phyloP scores from a whole-genome alignment of 148 eudicot genomes.

The Amaranthus hypochondriacus region DNA sequence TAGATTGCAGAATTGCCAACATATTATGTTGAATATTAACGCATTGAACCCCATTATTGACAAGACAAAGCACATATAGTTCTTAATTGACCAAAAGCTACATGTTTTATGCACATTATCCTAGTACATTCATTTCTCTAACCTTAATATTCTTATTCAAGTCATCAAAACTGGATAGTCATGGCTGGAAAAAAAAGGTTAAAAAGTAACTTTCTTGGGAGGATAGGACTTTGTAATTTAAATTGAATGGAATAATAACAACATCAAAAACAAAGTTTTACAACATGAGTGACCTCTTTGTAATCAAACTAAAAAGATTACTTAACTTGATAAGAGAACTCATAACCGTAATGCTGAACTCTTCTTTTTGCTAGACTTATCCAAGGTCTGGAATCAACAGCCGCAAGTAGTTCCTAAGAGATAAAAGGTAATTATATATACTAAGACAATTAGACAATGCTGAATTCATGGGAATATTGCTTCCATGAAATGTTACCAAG shows the following conservation, averaged over 20 bases:
- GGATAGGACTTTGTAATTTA: not conserved
- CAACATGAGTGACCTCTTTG: constrained; percentile 3
- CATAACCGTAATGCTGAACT: constrained; percentile 95
- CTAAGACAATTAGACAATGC: not conserved
- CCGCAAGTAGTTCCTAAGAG: constrained; percentile 83
- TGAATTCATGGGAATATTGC: not conserved
- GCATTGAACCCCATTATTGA: not conserved
- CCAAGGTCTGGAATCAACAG: constrained; percentile 88
- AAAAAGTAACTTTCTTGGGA: not conserved
- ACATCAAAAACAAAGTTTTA: constrained; percentile 1
- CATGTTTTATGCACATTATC: no score
- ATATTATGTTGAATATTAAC: not conserved
- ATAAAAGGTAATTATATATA: constrained; percentile 11
- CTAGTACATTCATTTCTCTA: no score
- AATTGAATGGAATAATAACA: not conserved
- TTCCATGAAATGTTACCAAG: not conserved
- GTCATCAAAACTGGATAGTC: no score
- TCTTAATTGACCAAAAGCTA: not conserved
- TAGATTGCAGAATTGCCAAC: not conserved
- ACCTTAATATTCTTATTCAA: no score
- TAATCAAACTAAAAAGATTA: constrained; percentile 6
- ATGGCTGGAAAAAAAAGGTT: no score
- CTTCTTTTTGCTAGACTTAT: constrained; percentile 82
- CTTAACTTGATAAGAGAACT: constrained; percentile 79
- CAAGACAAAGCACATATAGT: not conserved